These are phyloP conservation scores for Colletotrichum lentis DNA, from an alignment of 2,329 filamentous ascomycete species.

Conservation along the genomic window DNA sequence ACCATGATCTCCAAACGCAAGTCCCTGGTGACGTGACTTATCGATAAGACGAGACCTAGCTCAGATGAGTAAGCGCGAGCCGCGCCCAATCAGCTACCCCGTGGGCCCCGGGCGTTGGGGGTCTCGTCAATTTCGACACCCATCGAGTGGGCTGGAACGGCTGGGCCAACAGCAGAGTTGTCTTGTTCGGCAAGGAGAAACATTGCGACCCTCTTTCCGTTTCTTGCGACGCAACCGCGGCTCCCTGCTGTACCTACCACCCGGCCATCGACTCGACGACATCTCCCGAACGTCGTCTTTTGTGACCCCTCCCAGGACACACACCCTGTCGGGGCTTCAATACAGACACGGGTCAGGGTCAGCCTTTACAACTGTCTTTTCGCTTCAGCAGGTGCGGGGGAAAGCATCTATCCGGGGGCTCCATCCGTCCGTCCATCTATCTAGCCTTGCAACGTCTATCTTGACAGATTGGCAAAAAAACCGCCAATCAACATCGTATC, in stretches of 20 bases:
- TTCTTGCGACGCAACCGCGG: conserved; percentile 16
- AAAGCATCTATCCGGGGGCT: conserved; percentile 8
- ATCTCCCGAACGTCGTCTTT: background rate
- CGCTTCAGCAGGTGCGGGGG: conserved; percentile 23
- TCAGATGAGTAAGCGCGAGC: conserved; percentile 25
- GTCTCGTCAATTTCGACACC: conserved; percentile 33
- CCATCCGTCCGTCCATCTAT: conserved; percentile 16
- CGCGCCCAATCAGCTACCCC: conserved; percentile 30
- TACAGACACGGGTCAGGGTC: background rate
- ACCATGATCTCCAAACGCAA: background rate
- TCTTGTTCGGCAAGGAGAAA: conserved; percentile 16
- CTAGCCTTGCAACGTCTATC: conserved; percentile 31
- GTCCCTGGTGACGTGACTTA: conserved; percentile 25
- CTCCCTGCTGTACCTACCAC: background rate
- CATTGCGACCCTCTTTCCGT: background rate
- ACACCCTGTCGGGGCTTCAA: background rate
- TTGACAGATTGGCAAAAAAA: conserved; percentile 34
- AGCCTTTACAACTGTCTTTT: background rate
- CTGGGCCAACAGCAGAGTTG: conserved; percentile 14
- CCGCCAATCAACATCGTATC: conserved; percentile 23
- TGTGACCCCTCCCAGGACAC: background rate
- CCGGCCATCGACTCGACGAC: background rate
- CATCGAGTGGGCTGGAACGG: conserved; percentile 19
- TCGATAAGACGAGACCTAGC: conserved; percentile 30
- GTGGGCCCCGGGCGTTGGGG: background rate